Percentiles rank a stretch among this genome's conserved stretches.
Conservation (phyloP, 495 filamentous ascomycete genomes). For the Cairneyella variabilis region DNA sequence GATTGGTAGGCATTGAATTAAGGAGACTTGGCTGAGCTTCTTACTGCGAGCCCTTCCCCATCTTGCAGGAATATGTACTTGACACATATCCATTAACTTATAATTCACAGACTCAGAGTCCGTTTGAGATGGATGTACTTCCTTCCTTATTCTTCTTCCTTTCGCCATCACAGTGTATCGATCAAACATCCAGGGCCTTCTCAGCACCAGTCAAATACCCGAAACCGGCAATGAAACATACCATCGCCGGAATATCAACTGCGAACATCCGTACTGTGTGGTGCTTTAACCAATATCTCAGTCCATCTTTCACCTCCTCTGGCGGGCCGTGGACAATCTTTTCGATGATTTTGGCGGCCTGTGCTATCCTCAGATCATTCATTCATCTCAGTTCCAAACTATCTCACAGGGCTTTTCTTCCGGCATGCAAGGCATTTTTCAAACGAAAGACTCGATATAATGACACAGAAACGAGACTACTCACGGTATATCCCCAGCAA, state of each 20-base stretch:
- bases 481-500: slow-evolving; percentile 5
- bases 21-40: neutral
- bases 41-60: too few species aligned
- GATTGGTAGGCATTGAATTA: slow-evolving; percentile 17
- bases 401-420: too few species aligned
- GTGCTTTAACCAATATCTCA: slow-evolving; percentile 2
- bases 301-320: slow-evolving; percentile 4
- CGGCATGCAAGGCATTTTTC: too few species aligned
- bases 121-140: too few species aligned
- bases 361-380: neutral
- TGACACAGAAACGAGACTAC: too few species aligned
- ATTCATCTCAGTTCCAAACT: neutral
- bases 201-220: neutral
- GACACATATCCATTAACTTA: too few species aligned
- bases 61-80: too few species aligned
- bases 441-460: too few species aligned
- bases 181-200: too few species aligned
- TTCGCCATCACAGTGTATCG: too few species aligned
- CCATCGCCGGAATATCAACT: slow-evolving; percentile 17
- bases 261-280: slow-evolving; percentile 6
- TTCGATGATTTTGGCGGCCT: slow-evolving; percentile 4
- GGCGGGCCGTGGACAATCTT: slow-evolving; percentile 5
- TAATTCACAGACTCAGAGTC: too few species aligned
- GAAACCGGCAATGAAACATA: slow-evolving; percentile 12
- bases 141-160: too few species aligned